phyloP scores from a whole-genome alignment of 2,329 filamentous ascomycete genomes.

The Aspergillus hiratsukae region DNA sequence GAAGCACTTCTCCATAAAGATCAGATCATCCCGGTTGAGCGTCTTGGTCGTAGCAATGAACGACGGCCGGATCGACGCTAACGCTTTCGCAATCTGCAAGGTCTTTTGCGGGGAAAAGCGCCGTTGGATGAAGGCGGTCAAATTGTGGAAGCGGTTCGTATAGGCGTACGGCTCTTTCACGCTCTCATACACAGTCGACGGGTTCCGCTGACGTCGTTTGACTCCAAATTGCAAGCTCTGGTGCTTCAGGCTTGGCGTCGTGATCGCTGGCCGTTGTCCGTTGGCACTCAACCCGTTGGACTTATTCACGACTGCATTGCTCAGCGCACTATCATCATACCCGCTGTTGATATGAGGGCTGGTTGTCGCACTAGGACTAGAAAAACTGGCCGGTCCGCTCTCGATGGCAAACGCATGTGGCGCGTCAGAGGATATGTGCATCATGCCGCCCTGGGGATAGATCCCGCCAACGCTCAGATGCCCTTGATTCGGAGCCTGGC shows the following conservation, averaged over 20 bases:
- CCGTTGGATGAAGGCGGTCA: conserved; percentile 73
- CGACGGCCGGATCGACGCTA: conserved; percentile 84
- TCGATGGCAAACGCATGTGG: conserved; percentile 61
- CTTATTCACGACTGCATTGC: conserved; percentile 22
- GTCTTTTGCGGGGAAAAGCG: conserved; percentile 75
- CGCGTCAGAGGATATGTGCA: conserved; percentile 40
- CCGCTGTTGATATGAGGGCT: conserved; percentile 46
- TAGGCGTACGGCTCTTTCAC: conserved; percentile 92
- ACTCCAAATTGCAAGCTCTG: conserved; percentile 32
- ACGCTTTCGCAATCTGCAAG: conserved; percentile 76
- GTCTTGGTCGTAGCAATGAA: conserved; percentile 89
- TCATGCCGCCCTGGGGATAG: conserved; percentile 34
- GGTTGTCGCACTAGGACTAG: conserved; percentile 55
- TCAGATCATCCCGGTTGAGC: conserved; percentile 80
- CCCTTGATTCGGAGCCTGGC: conserved; percentile 28
- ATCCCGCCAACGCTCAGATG: conserved; percentile 33
- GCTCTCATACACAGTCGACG: conserved; percentile 79
- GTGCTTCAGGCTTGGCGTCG: conserved; percentile 42
- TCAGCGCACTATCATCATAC: conserved; percentile 38
- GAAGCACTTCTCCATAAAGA: conserved; percentile 97
- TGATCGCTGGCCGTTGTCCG: conserved; percentile 36
- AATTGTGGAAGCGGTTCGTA: conserved; percentile 80
- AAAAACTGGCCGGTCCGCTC: conserved; percentile 51
- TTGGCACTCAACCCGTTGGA: conserved; percentile 27
- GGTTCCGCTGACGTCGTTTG: conserved; percentile 61